Conservation (phyloP, 345 rosid genomes). For the Microthlaspi erraticum region DNA sequence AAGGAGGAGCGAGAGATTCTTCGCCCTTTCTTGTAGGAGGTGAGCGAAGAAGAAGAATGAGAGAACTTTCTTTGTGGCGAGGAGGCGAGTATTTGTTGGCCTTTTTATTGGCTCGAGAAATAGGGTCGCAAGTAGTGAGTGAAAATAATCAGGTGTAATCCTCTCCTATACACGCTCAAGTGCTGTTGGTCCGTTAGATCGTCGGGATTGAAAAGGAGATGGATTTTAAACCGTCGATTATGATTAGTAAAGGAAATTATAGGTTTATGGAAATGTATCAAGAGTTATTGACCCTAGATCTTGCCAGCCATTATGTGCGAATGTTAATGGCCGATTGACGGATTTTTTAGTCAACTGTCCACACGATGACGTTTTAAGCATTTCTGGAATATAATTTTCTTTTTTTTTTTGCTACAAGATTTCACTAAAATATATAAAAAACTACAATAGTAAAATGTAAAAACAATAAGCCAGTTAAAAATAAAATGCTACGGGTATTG, state of each 20-base stretch:
- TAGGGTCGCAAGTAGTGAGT: slow-evolving; percentile 33
- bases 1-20: slow-evolving; percentile 43
- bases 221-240: not conserved
- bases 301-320: slow-evolving; percentile 21
- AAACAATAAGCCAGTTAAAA: too few species aligned
- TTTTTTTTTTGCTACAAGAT: not conserved
- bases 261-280: not conserved
- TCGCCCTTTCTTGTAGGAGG: slow-evolving; percentile 49
- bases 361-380: slow-evolving; percentile 2
- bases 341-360: slow-evolving; percentile 12
- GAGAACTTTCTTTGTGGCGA: slow-evolving; percentile 33
- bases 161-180: not conserved
- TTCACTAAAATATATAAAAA: too few species aligned
- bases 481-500: too few species aligned
- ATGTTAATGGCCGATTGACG: slow-evolving; percentile 11
- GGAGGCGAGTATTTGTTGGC: slow-evolving; percentile 36
- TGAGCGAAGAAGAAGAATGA: slow-evolving; percentile 34
- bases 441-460: too few species aligned
- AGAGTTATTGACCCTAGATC: slow-evolving; percentile 21
- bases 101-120: slow-evolving; percentile 47
- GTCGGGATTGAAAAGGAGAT: not conserved
- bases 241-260: not conserved
- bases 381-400: not conserved
- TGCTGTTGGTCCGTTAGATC: slow-evolving; percentile 23
- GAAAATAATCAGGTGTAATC: not conserved